Conservation (phyloP, 108 stramenopile genomes). For the Aurantiochytrium sp. region DNA sequence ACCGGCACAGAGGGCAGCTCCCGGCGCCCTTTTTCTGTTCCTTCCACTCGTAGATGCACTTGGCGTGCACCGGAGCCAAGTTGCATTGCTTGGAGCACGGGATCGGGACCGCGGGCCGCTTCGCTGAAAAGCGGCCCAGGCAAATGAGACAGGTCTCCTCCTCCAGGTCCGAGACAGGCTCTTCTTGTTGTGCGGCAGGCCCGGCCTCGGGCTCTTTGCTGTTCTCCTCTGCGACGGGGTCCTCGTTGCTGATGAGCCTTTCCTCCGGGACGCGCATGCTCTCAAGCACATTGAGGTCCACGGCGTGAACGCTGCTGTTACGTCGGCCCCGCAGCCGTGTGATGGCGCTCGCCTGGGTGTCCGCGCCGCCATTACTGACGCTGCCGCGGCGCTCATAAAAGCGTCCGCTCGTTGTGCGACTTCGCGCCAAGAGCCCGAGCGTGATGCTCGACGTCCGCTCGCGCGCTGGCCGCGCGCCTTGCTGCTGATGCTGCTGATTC, state of each 20-base stretch:
- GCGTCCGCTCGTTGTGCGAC: background rate
- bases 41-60: slow-evolving; percentile 26
- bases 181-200: no score
- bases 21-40: slow-evolving; percentile 1
- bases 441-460: background rate
- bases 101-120: background rate
- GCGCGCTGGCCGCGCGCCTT: no score
- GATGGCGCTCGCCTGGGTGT: background rate
- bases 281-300: slow-evolving; percentile 9
- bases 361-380: background rate
- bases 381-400: background rate
- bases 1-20: slow-evolving; percentile 5
- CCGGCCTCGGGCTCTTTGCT: no score
- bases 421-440: no score
- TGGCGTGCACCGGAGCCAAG: background rate
- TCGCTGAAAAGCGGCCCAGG: background rate
- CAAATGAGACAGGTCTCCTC: slow-evolving; percentile 3
- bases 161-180: background rate
- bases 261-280: background rate
- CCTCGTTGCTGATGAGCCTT: no score
- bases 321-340: background rate
- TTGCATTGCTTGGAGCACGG: background rate
- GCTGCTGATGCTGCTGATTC: no score
- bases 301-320: slow-evolving; percentile 5
- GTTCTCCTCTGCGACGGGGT: no score